Conservation (phyloP, 768 basidiomycete species). For the Lactarius trivialis region DNA sequence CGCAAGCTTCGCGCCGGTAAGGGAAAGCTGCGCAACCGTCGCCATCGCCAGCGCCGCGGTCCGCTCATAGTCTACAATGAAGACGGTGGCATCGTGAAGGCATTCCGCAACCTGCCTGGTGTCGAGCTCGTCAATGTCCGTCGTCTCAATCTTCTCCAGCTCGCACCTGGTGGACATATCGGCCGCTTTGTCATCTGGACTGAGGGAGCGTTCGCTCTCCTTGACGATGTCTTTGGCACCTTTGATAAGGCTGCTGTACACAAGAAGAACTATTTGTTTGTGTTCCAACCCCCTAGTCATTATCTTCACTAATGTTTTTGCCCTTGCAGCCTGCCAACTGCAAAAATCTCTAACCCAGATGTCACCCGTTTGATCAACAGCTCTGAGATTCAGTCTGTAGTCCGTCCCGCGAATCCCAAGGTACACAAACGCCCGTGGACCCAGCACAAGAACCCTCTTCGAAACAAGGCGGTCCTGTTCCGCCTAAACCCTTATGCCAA, state of each 20-base stretch:
- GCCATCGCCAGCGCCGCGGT: conserved; percentile 94
- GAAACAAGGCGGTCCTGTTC: conserved; percentile 92
- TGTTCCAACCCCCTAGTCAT: conserved; percentile 14
- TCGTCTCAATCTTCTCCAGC: conserved; percentile 93
- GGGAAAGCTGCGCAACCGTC: conserved; percentile 95
- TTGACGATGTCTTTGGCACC: conserved; percentile 95
- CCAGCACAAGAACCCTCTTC: conserved; percentile 97
- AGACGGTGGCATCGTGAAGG: conserved; percentile 95
- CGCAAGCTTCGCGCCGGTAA: conserved; percentile 95
- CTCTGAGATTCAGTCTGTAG: conserved; percentile 94
- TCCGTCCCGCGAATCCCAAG: conserved; percentile 84
- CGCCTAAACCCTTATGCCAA: conserved; percentile 99
- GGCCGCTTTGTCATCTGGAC: conserved; percentile 99
- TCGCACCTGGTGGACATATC: conserved; percentile 98
- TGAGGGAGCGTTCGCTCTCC: conserved; percentile 82
- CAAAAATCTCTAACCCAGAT: conserved; percentile 97
- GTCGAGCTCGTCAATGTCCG: conserved; percentile 95
- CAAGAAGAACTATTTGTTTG: conserved; percentile 88
- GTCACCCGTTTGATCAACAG: conserved; percentile 98
- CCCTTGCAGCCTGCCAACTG: conserved; percentile 67
- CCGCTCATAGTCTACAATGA: conserved; percentile 96
- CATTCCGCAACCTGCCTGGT: conserved; percentile 98
- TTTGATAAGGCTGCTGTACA: conserved; percentile 76
- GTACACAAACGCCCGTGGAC: conserved; percentile 91
- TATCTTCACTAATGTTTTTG: background rate